phyloP scores from a whole-genome alignment of 441 rosid species.

The Gossypium davidsonii region DNA sequence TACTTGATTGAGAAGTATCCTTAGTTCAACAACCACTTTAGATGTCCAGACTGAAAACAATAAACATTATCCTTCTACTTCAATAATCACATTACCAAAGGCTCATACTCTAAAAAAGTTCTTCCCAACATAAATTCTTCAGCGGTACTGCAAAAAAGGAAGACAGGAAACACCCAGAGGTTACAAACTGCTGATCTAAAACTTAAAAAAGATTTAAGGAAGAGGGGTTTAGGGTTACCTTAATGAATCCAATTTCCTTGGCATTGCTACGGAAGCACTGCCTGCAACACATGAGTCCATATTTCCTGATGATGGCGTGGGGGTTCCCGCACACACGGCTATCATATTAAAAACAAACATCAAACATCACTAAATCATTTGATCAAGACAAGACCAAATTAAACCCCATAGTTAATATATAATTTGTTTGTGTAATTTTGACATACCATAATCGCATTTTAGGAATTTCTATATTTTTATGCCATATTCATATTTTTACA shows the following conservation, averaged over 20 bases:
- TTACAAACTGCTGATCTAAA: too few relatives aligned
- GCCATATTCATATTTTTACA: too few relatives aligned
- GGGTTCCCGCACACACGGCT: slow-evolving; percentile 89
- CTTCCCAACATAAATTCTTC: neutral
- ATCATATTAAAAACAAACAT: neutral
- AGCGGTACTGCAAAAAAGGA: slow-evolving; percentile 15
- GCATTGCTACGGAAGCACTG: slow-evolving; percentile 88
- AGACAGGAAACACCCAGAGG: neutral
- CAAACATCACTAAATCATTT: neutral
- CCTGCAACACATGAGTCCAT: slow-evolving; percentile 79
- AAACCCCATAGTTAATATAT: too few relatives aligned
- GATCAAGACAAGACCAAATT: neutral
- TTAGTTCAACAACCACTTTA: neutral
- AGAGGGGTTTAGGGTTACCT: slow-evolving; percentile 28
- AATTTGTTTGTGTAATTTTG: too few relatives aligned
- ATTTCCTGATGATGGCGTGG: slow-evolving; percentile 74
- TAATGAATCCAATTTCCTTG: slow-evolving; percentile 78
- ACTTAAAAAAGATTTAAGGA: too few relatives aligned
- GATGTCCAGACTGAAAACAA: neutral
- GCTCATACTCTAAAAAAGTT: neutral
- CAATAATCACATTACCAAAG: neutral
- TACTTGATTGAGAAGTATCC: neutral
- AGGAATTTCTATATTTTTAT: too few relatives aligned
- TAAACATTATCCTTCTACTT: neutral
- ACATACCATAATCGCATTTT: too few relatives aligned